Evolutionary conservation across 345 rosid genomes (phyloP).

Genomic region (Eucalyptus sideroxylon): DNA sequence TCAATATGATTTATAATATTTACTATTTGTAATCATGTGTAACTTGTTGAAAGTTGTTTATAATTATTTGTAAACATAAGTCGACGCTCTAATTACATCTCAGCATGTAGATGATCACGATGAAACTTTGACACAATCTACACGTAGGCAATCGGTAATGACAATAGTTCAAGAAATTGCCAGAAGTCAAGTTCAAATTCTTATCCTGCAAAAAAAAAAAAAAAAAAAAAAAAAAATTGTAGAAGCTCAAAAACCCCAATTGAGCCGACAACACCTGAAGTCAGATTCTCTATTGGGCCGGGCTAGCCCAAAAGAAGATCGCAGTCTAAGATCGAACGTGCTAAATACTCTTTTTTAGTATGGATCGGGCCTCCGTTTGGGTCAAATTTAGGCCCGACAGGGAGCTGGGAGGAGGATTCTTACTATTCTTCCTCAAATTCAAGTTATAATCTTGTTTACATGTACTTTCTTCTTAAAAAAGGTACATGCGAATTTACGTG

Average conservation of each 20-base stretch:
- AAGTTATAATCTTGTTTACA: not conserved
- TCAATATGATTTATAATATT: not conserved
- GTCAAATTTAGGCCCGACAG: not conserved
- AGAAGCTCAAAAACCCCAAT: not conserved
- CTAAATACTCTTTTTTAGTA: not conserved
- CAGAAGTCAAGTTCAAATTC: not conserved
- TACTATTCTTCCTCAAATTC: not conserved
- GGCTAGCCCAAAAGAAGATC: not conserved
- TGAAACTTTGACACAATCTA: not conserved
- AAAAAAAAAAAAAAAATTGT: not conserved
- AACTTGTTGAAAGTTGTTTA: not conserved
- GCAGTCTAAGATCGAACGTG: not conserved
- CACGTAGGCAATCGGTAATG: not conserved
- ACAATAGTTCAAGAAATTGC: not conserved
- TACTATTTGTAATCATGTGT: not conserved
- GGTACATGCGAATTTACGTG: not conserved
- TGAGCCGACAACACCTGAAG: not conserved
- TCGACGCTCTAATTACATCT: not conserved
- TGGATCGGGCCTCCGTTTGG: not conserved
- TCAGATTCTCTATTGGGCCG: not conserved
- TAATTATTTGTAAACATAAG: not conserved
- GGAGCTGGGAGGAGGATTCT: not conserved
- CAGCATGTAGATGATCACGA: not conserved
- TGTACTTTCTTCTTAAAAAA: not conserved
- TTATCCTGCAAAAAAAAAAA: not conserved